Percentiles rank a stretch among this genome's conserved stretches.
Evolutionary conservation across 2,329 filamentous ascomycete species (phyloP).

Genomic region (Aspergillus quadricinctus): DNA sequence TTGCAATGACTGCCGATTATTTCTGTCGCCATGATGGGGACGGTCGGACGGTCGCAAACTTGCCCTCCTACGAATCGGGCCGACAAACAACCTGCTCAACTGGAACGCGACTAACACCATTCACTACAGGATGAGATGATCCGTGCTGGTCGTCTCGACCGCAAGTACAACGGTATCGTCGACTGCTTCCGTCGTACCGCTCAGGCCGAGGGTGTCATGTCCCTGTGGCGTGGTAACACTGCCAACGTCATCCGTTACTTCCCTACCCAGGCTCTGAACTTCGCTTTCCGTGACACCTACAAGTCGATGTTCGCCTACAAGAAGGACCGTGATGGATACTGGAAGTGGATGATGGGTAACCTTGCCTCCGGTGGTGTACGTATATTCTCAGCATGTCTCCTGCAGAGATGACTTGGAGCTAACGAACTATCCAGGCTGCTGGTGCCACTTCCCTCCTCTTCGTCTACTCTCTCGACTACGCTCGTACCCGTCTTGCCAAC

Average conservation of each 20-base stretch:
- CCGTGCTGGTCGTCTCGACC: constrained; percentile 95
- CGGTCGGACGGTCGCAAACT: constrained; percentile 3
- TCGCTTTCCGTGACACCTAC: constrained; percentile 99
- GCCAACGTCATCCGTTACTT: constrained; percentile 99
- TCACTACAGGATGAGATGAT: constrained; percentile 93
- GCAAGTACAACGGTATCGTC: constrained; percentile 86
- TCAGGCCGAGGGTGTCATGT: constrained; percentile 85
- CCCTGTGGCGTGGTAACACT: constrained; percentile 99
- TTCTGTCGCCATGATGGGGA: background rate
- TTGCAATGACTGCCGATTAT: background rate
- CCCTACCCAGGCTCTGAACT: constrained; percentile 99
- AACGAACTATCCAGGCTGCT: constrained; percentile 59
- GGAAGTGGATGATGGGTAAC: constrained; percentile 99
- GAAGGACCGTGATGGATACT: constrained; percentile 98
- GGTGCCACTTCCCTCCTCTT: constrained; percentile 99
- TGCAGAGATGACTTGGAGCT: constrained; percentile 6
- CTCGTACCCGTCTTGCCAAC: constrained; percentile 99
- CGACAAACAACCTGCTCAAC: background rate
- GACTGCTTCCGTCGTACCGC: constrained; percentile 96
- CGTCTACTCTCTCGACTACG: constrained; percentile 99
- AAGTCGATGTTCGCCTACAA: constrained; percentile 99
- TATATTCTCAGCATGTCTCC: constrained; percentile 27
- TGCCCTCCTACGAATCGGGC: constrained; percentile 1
- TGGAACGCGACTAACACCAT: background rate
- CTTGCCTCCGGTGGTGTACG: constrained; percentile 98